These are phyloP conservation scores for Calonectria pseudoreteaudii DNA, from an alignment of 2,329 filamentous ascomycete genomes.

Conservation along the genomic window DNA sequence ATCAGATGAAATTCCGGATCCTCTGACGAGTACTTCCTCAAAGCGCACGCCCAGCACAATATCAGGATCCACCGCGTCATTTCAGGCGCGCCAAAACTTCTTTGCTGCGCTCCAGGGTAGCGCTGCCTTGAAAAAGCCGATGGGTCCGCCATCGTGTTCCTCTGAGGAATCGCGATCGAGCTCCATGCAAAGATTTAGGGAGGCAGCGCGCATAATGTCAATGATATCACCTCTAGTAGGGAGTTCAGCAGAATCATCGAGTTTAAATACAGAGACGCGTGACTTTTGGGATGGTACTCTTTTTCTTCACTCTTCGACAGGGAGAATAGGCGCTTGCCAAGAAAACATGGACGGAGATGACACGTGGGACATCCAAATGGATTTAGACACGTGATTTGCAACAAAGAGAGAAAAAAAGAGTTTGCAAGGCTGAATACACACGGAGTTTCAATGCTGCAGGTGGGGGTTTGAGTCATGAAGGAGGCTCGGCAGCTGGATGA, in stretches of 20 bases:
- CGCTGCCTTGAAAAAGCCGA: background rate
- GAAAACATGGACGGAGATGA: background rate
- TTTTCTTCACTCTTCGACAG: background rate
- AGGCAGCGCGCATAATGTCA: background rate
- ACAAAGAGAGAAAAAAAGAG: too few relatives aligned
- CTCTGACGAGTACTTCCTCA: background rate
- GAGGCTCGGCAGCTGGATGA: background rate
- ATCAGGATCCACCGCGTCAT: constrained; percentile 2
- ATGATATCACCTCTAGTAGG: background rate
- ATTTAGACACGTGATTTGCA: background rate
- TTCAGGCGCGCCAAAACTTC: background rate
- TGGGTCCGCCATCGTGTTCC: background rate
- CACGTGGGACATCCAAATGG: background rate
- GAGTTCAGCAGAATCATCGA: background rate
- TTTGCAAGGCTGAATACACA: background rate
- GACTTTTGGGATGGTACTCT: background rate
- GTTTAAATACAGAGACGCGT: background rate
- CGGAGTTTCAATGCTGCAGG: background rate
- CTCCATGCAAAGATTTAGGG: constrained; percentile 1
- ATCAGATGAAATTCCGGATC: background rate
- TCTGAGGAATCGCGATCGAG: constrained; percentile 3
- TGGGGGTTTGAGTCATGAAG: background rate
- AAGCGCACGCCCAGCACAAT: background rate
- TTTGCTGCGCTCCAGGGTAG: background rate
- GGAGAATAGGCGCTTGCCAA: background rate